Evolutionary conservation across 2,329 filamentous ascomycete genomes (phyloP).

Genomic region (Penicillium decumbens): DNA sequence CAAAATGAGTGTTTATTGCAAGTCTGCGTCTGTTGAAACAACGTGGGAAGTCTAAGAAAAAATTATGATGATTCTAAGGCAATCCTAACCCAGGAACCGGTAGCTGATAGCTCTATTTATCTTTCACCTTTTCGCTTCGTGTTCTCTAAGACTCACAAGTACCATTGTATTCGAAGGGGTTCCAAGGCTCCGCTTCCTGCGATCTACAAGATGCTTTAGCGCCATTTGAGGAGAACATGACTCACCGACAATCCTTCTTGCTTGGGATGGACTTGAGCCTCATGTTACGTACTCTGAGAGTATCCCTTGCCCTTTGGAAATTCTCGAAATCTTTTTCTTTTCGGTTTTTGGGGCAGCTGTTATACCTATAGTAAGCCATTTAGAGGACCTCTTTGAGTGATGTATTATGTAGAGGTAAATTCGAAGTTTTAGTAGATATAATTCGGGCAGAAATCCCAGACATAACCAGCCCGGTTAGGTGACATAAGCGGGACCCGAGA

Average conservation of each 20-base stretch:
- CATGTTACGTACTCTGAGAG: background rate
- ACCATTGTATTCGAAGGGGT: background rate
- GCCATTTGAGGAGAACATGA: background rate
- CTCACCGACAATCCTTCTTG: background rate
- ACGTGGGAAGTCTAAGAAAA: too few species aligned
- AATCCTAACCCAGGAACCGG: background rate
- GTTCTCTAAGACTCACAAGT: background rate
- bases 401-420: background rate
- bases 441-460: background rate
- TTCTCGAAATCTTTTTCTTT: too few species aligned
- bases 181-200: background rate
- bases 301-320: too few species aligned
- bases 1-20: background rate
- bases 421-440: background rate
- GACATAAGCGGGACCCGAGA: too few species aligned
- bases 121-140: background rate
- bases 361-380: too few species aligned
- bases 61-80: background rate
- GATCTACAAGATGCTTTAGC: background rate
- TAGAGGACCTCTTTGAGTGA: too few species aligned
- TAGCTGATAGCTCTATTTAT: background rate
- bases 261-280: background rate
- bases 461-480: too few species aligned
- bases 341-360: too few species aligned
- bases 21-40: background rate